Evolutionary conservation across 1,284 basidiomycete species (phyloP), one percentile per base, ranked within the genome.

Genomic region (Mycena sp.): DNA sequence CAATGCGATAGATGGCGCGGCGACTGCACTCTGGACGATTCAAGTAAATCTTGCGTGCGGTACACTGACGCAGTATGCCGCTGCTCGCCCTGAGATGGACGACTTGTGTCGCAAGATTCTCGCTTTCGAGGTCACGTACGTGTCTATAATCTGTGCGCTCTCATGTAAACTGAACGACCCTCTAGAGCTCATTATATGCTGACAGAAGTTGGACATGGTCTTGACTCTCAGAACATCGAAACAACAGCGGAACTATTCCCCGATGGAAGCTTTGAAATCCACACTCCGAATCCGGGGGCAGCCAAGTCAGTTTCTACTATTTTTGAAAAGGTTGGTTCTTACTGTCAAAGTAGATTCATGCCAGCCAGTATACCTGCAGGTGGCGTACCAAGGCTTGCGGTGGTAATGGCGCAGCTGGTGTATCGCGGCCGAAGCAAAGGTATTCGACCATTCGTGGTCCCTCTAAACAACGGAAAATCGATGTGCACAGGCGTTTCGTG

Each of bases 11-110:
- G 82, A 84, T 64, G 78, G 76, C 9, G 78, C 77, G 4, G 77
- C 79, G 0, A 66, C 70, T 6, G 79, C 73, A 0, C 57, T 77
- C 17, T 64, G 80, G 16, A 80, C 80, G 2, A 78, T 84, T 12
- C 83, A 84, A 44, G 78, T 77, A 61, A 84, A 84, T 59, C 73
- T 83, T 6, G 73, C 71, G 14, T 73, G 73, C 21, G 83, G 83
- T 3, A 83, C 83, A 0, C 60, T 85, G 12, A 73, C 77, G 4
- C 71, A 68, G 12, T 78, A 76, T 58, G 61, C 74, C 3, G 40
- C 23, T 9, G 61, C 69, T 19, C 73, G 78, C 35, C 76, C 76
- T 3, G 77, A 79, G 40, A 62, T 82, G 2, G 45, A 67, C 0
- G 63, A 72, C 2, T 61, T 78, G 21, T 54, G 78, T 6, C 57